Percentiles rank a stretch among this genome's conserved stretches.
Conservation (phyloP, 1,284 basidiomycete genomes). For the Trichosporon faecale region DNA sequence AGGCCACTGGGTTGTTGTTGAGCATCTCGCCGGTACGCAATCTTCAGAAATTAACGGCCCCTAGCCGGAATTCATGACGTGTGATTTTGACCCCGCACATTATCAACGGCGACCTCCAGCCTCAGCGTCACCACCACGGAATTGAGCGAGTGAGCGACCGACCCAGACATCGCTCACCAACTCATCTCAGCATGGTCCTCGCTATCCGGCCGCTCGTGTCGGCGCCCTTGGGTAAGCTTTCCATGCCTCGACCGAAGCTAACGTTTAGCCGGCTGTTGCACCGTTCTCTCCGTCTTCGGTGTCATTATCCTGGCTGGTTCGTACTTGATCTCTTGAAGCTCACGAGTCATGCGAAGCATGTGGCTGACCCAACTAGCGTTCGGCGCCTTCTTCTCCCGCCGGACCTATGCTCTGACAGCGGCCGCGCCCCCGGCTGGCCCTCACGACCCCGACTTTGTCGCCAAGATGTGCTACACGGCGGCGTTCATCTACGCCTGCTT, state of each 20-base stretch:
- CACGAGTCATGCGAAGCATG: neutral
- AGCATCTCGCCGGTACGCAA: constrained; percentile 2
- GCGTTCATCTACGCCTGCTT: constrained; percentile 56
- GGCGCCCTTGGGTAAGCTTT: constrained; percentile 48
- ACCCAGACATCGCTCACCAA: neutral
- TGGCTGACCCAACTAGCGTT: constrained; percentile 51
- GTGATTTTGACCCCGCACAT: neutral
- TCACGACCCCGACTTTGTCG: constrained; percentile 52
- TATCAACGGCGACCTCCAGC: neutral
- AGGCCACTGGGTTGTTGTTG: constrained; percentile 8
- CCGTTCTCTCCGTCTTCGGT: constrained; percentile 57
- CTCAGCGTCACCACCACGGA: constrained; percentile 4
- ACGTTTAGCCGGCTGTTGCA: constrained; percentile 56
- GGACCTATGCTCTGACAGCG: constrained; percentile 55
- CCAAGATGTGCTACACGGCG: constrained; percentile 55
- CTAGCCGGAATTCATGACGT: neutral
- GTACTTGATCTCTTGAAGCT: constrained; percentile 18
- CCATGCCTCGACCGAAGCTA: neutral
- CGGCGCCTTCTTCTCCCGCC: constrained; percentile 42
- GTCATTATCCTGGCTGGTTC: constrained; percentile 55
- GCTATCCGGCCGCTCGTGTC: constrained; percentile 52
- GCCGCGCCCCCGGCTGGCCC: constrained; percentile 48
- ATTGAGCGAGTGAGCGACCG: neutral
- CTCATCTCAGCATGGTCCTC: constrained; percentile 26
- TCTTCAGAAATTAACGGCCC: constrained; percentile 4